Evolutionary conservation across 257 asterid genomes (phyloP).

Genomic region (Lycium ferocissimum): DNA sequence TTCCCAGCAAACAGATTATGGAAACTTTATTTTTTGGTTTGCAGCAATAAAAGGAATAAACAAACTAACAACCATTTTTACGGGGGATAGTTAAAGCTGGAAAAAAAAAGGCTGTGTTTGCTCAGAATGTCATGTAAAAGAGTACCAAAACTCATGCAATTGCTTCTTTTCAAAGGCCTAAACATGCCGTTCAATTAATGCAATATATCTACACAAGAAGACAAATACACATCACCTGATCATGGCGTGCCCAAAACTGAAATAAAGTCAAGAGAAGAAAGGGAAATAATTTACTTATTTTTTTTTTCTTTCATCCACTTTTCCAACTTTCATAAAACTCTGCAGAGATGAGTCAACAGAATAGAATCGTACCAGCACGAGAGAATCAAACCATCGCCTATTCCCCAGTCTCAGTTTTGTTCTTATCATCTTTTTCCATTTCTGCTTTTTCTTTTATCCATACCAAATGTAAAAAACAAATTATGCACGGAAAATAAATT

Average conservation of each 20-base stretch:
- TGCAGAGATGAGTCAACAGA: constrained; percentile 26
- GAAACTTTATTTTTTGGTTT: neutral
- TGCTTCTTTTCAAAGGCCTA: constrained; percentile 13
- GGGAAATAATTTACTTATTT: neutral
- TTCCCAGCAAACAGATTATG: neutral
- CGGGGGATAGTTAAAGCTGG: neutral
- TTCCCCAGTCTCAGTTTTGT: neutral
- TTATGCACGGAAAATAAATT: neutral
- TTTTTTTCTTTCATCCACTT: neutral
- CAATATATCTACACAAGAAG: neutral
- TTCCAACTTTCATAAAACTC: neutral
- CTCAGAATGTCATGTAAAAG: constrained; percentile 23
- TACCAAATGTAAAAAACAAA: neutral
- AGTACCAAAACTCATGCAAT: neutral
- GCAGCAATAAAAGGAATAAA: neutral
- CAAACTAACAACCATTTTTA: constrained; percentile 19
- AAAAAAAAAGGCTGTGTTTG: neutral
- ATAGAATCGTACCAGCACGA: constrained; percentile 13
- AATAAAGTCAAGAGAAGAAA: constrained; percentile 20
- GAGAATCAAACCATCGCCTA: constrained; percentile 16
- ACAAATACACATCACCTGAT: constrained; percentile 23
- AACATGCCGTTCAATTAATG: neutral
- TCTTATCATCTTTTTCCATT: constrained; percentile 11
- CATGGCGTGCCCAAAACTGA: constrained; percentile 16
- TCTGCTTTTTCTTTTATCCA: neutral